Percentiles rank a stretch among this genome's conserved stretches.
Conservation (phyloP, 345 rosid species). For the Gynandropsis gynandra region DNA sequence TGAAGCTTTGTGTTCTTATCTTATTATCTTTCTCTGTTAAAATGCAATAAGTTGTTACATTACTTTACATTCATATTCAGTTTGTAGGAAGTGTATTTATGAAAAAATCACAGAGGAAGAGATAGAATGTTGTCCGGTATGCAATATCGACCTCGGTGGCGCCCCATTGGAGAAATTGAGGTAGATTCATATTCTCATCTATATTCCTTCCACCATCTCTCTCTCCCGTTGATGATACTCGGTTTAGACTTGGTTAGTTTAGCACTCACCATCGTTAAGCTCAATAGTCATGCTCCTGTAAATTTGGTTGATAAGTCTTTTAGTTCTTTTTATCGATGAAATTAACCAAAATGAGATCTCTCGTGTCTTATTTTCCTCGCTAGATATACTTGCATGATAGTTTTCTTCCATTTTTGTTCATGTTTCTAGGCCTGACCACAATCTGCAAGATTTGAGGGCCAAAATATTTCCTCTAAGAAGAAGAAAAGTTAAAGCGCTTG, state of each 20-base stretch:
- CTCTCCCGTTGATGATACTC: background rate
- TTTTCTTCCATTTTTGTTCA: conserved; percentile 17
- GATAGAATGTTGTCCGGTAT: conserved; percentile 69
- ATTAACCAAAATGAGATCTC: background rate
- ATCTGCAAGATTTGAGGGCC: conserved; percentile 79
- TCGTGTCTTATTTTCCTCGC: background rate
- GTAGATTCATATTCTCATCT: conserved; percentile 30
- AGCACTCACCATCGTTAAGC: background rate
- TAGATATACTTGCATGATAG: conserved; percentile 1
- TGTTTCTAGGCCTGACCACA: conserved; percentile 70
- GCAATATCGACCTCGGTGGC: conserved; percentile 72
- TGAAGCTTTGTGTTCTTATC: conserved; percentile 4
- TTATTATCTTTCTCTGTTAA: background rate
- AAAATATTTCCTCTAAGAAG: conserved; percentile 76
- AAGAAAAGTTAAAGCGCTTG: conserved; percentile 54
- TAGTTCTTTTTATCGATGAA: conserved; percentile 1
- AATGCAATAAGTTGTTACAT: conserved; percentile 9
- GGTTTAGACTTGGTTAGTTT: conserved; percentile 1
- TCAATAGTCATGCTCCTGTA: background rate
- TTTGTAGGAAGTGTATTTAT: conserved; percentile 88
- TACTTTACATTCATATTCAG: conserved; percentile 30
- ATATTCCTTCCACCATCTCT: conserved; percentile 1
- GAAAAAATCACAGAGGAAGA: conserved; percentile 70
- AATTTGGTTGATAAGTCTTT: conserved; percentile 1
- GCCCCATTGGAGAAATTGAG: conserved; percentile 82